Evolutionary conservation across 192 early-diverging fungal genomes (phyloP), one percentile per base, ranked within the genome.

Genomic region (Coemansia pectinata): DNA sequence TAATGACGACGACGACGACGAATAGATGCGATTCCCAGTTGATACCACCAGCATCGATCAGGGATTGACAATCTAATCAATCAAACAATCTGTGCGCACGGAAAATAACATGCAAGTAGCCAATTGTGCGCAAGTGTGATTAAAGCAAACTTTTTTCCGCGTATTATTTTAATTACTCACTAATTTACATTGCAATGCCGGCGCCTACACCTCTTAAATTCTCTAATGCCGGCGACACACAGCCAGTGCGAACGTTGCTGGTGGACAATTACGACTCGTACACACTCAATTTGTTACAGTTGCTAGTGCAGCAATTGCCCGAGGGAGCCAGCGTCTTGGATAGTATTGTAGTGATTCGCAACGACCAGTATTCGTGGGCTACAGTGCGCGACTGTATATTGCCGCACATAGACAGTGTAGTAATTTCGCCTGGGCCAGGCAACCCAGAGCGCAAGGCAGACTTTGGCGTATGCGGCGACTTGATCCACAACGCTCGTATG

Each of bases 231-330:
- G 34, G 41, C 58, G 15, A 45, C 1, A 33, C 4, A 48, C 66
- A 40, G 45, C 82, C 73, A 2, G 7, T 61, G 59, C 77, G 83
- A n/a, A 73, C 71, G 0, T 76, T 98, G 23, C 91, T 98, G 55
- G 88, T 98, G 57, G 96, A 98, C 79, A 97, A 98, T 86, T 97
- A 97, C 72, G 96, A 98, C 78, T 96, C 95, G 14, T 98, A 98
- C 74, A 98, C 96, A 2, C 94, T 95, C 81, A 98, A 98, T 75
- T 85, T 98, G n/a, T 74, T 92, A 58, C 93, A 95, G 72, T 83
- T 95, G 27, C 88, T 87, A 48, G 23, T 40, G 21, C 45, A 44
- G 39, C 59, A 63, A 62, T 66, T 48, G 29, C 41, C 57, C 1
- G 39, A 70, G 9, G 59, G 59, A 19, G 21, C 19, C 34, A 36